Conservation (phyloP, 2,329 filamentous ascomycete genomes). For the Neofusicoccum sp. region DNA sequence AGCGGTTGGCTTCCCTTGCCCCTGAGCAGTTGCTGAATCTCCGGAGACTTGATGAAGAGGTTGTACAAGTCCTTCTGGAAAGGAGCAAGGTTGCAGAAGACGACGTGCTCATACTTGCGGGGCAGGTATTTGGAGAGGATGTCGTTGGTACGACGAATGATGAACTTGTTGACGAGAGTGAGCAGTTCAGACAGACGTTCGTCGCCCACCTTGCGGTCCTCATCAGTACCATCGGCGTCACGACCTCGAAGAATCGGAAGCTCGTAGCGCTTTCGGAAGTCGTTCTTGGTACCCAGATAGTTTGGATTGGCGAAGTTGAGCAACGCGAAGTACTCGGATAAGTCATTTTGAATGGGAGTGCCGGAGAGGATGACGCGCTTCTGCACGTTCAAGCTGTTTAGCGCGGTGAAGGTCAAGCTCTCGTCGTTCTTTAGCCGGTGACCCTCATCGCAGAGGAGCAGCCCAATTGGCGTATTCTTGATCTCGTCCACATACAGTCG, state of each 20-base stretch:
- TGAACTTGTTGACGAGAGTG: slow-evolving; percentile 90
- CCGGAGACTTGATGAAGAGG: slow-evolving; percentile 92
- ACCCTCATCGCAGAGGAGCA: slow-evolving; percentile 94
- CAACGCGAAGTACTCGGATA: slow-evolving; percentile 96
- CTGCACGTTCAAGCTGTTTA: slow-evolving; percentile 87
- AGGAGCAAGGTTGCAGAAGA: slow-evolving; percentile 91
- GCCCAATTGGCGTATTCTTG: slow-evolving; percentile 82
- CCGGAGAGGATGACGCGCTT: slow-evolving; percentile 92
- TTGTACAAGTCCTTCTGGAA: slow-evolving; percentile 95
- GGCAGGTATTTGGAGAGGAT: slow-evolving; percentile 96
- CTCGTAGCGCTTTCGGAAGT: slow-evolving; percentile 93
- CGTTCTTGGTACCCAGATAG: slow-evolving; percentile 79
- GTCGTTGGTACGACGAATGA: slow-evolving; percentile 96
- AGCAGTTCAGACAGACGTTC: slow-evolving; percentile 79
- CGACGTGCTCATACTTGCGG: slow-evolving; percentile 98
- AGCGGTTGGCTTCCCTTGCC: slow-evolving; percentile 95
- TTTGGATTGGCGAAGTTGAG: slow-evolving; percentile 96
- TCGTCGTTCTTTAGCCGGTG: slow-evolving; percentile 97
- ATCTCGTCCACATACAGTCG: slow-evolving; percentile 88
- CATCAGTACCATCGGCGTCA: slow-evolving; percentile 83
- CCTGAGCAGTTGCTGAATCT: slow-evolving; percentile 85
- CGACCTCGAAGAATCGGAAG: slow-evolving; percentile 87
- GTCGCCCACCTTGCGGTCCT: slow-evolving; percentile 78
- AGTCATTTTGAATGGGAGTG: slow-evolving; percentile 95
- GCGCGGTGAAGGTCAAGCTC: slow-evolving; percentile 87